Conservation (phyloP, 1,139 yeast genomes). For the Schizosaccharomyces versatilis region DNA sequence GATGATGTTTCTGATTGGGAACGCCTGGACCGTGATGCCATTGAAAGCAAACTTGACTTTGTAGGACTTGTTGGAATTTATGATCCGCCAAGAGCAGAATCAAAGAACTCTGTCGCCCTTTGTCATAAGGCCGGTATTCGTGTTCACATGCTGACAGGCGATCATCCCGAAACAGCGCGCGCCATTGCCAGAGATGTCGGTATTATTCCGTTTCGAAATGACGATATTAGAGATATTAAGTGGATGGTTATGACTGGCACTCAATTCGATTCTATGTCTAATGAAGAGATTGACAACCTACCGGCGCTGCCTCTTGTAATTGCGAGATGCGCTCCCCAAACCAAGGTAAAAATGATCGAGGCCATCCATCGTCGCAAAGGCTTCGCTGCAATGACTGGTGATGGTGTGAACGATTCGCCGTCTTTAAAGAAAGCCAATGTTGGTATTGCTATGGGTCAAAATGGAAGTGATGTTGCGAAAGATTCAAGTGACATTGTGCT, state of each 20-base stretch:
- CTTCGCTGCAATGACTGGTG: conserved; percentile 73
- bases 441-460: conserved; percentile 72
- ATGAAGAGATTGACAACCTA: conserved; percentile 39
- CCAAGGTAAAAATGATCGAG: conserved; percentile 65
- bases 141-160: conserved; percentile 73
- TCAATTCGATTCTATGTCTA: conserved; percentile 44
- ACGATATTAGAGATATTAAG: conserved; percentile 23
- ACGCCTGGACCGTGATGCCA: conserved; percentile 25
- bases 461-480: conserved; percentile 65
- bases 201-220: conserved; percentile 22
- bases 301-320: conserved; percentile 59
- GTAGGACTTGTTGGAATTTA: conserved; percentile 59
- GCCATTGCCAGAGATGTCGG: conserved; percentile 79
- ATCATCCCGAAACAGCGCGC: conserved; percentile 60
- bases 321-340: conserved; percentile 72
- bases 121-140: conserved; percentile 62
- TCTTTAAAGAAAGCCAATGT: conserved; percentile 61
- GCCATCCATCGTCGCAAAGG: conserved; percentile 52
- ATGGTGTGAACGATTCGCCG: conserved; percentile 72
- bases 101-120: conserved; percentile 40
- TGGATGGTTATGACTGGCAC: conserved; percentile 59
- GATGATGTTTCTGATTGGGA: conserved; percentile 10
- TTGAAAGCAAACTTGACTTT: conserved; percentile 37
- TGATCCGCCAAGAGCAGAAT: conserved; percentile 62
- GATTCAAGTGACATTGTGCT: conserved; percentile 59